These are phyloP conservation scores for Lyophyllum shimeji DNA, from an alignment of 768 basidiomycete genomes.

Conservation along the genomic window DNA sequence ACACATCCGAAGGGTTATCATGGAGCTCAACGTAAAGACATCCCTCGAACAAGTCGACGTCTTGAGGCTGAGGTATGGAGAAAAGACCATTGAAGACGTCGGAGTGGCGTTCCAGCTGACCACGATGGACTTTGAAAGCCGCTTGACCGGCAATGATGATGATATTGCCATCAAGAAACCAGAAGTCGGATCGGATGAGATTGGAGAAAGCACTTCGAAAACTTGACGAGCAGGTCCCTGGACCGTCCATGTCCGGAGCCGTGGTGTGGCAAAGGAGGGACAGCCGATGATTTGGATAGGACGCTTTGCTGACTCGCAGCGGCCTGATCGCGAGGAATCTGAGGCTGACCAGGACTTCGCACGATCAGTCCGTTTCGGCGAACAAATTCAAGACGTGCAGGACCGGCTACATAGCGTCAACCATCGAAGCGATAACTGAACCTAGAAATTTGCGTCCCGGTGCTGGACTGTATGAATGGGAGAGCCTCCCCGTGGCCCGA, in stretches of 20 bases:
- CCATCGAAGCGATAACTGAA: too few relatives aligned
- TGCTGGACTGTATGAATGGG: too few relatives aligned
- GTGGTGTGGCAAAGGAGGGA: neutral
- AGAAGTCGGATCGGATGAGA: constrained; percentile 57
- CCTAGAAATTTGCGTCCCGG: too few relatives aligned
- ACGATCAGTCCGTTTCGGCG: neutral
- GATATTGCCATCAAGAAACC: constrained; percentile 74
- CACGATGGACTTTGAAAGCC: constrained; percentile 74
- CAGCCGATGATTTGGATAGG: neutral
- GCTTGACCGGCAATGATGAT: constrained; percentile 56
- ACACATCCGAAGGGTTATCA: constrained; percentile 65
- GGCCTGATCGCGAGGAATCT: neutral
- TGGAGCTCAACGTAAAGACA: constrained; percentile 60
- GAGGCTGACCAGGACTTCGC: neutral
- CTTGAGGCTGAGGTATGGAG: constrained; percentile 56
- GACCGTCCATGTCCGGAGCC: neutral
- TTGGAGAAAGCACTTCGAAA: constrained; percentile 13
- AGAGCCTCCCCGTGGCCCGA: too few relatives aligned
- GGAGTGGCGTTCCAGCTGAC: constrained; percentile 72
- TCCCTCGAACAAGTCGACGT: constrained; percentile 52
- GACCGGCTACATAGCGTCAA: neutral
- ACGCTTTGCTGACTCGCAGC: too few relatives aligned
- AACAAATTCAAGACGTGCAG: neutral
- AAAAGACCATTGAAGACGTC: constrained; percentile 75
- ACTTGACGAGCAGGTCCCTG: neutral